Conservation (phyloP, 495 filamentous ascomycete genomes). For the Talaromyces proteolyticus region DNA sequence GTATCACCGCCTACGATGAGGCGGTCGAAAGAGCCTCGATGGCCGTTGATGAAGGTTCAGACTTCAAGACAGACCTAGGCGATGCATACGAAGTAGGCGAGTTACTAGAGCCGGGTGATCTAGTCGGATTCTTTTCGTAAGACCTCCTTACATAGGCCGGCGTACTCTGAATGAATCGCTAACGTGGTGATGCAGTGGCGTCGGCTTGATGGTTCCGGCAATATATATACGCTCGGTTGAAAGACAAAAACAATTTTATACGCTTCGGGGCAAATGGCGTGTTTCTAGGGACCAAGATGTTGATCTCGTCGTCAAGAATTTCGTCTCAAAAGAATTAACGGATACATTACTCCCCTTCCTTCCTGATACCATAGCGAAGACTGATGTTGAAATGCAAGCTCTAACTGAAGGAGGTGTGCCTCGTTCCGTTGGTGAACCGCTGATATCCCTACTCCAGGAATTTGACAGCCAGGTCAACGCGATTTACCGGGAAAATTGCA, state of each 20-base stretch:
- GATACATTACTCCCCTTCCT: constrained; percentile 56
- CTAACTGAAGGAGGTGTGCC: constrained; percentile 39
- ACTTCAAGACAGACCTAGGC: constrained; percentile 25
- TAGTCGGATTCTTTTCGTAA: constrained; percentile 58
- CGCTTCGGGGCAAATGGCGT: constrained; percentile 67
- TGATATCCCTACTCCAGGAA: constrained; percentile 24
- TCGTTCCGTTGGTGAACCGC: constrained; percentile 25
- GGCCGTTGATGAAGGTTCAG: constrained; percentile 22
- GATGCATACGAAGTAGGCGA: constrained; percentile 27
- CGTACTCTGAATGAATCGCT: too few species aligned
- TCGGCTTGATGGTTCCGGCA: constrained; percentile 49
- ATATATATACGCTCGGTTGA: constrained; percentile 63
- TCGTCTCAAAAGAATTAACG: constrained; percentile 52
- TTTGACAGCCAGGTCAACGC: constrained; percentile 23
- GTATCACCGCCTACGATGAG: constrained; percentile 25
- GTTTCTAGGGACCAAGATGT: constrained; percentile 36
- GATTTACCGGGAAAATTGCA: constrained; percentile 40
- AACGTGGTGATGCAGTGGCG: too few species aligned
- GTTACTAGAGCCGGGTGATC: constrained; percentile 61
- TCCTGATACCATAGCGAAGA: constrained; percentile 38
- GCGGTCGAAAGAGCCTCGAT: constrained; percentile 20
- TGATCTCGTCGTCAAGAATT: constrained; percentile 59
- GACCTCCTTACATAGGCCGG: constrained; percentile 10
- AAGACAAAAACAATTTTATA: constrained; percentile 65
- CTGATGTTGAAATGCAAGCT: constrained; percentile 34